phyloP scores from a whole-genome alignment of 1,284 basidiomycete species.

The Polyporus tsugae region DNA sequence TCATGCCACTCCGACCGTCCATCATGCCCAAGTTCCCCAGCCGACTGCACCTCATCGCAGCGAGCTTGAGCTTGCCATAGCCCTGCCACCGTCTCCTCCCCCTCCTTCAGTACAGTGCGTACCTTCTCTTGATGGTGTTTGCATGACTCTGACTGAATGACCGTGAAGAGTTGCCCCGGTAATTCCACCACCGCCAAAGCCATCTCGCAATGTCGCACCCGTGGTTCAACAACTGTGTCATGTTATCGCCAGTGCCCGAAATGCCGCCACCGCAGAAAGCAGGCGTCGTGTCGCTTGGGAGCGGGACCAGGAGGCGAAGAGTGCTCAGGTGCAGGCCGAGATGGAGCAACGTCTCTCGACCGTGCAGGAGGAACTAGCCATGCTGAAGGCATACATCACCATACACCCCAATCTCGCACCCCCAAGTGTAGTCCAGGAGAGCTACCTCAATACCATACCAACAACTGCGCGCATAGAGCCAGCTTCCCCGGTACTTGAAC shows the following conservation, averaged over 20 bases:
- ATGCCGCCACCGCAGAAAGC: constrained; percentile 65
- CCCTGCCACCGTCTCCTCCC: constrained; percentile 48
- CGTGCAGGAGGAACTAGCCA: constrained; percentile 65
- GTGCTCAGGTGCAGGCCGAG: constrained; percentile 60
- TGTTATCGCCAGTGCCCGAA: constrained; percentile 58
- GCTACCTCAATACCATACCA: constrained; percentile 14
- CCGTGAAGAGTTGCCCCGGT: constrained; percentile 4
- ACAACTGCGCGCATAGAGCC: constrained; percentile 25
- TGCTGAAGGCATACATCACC: constrained; percentile 54
- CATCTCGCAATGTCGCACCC: constrained; percentile 44
- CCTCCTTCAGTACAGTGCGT: constrained; percentile 29
- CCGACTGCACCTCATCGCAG: constrained; percentile 58
- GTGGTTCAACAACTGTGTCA: constrained; percentile 63
- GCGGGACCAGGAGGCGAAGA: constrained; percentile 68
- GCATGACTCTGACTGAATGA: neutral
- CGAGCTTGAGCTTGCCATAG: constrained; percentile 66
- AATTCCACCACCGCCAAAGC: constrained; percentile 15
- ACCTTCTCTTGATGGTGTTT: too few relatives aligned
- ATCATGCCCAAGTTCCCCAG: constrained; percentile 19
- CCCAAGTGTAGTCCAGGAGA: constrained; percentile 1
- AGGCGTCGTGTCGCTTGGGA: constrained; percentile 71
- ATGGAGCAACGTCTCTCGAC: constrained; percentile 64
- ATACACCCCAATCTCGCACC: constrained; percentile 31
- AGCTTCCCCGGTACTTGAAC: constrained; percentile 12
- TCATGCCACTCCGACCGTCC: neutral